Evolutionary conservation across 208 protist genomes (phyloP).

Genomic region (Strigomonas galati): DNA sequence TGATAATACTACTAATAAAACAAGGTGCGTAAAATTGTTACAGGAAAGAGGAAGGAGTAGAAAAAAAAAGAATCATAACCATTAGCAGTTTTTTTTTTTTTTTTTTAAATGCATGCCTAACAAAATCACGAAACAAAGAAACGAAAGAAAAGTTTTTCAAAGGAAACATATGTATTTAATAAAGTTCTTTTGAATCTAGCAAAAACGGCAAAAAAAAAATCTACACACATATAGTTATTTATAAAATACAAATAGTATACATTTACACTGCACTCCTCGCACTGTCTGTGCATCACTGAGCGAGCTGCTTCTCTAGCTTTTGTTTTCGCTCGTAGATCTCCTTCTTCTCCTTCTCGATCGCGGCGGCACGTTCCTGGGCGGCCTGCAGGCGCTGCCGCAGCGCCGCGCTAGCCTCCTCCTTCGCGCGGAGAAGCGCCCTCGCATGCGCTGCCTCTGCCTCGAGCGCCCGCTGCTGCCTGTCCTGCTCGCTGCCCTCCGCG

Average conservation of each 20-base stretch:
- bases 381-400: background rate
- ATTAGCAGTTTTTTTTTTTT: background rate
- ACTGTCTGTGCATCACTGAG: conserved; percentile 8
- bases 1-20: background rate
- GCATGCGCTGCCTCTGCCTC: conserved; percentile 8
- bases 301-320: conserved; percentile 13
- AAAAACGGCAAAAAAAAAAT: conserved; percentile 2
- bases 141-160: conserved; percentile 11
- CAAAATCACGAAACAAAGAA: background rate
- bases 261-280: conserved; percentile 6
- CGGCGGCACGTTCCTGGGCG: background rate
- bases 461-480: conserved; percentile 2
- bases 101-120: background rate
- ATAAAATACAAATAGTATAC: conserved; percentile 5
- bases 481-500: conserved; percentile 12
- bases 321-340: background rate
- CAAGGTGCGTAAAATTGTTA: background rate
- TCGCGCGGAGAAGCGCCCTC: background rate
- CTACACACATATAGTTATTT: background rate
- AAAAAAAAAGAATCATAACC: conserved; percentile 12
- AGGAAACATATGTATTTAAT: too few species aligned
- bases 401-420: conserved; percentile 3
- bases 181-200: background rate
- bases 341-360: background rate
- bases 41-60: conserved; percentile 1